Percentiles rank a stretch among this genome's conserved stretches.
These are phyloP conservation scores for Celoporthe dispersa DNA, from an alignment of 2,329 filamentous ascomycete species.

Conservation along the genomic window DNA sequence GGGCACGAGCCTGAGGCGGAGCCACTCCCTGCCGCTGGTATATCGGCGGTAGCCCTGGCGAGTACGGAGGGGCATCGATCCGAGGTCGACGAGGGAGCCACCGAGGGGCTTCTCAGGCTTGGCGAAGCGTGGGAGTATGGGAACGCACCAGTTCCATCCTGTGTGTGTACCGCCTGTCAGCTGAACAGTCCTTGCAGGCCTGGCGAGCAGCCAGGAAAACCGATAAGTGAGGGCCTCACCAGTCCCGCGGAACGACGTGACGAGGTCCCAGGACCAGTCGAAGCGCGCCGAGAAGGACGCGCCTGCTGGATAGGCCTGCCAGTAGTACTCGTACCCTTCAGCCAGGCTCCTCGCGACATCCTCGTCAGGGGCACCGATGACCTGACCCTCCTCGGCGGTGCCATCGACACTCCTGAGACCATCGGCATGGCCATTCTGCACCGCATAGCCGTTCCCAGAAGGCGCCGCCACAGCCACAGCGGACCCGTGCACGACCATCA, in stretches of 20 bases:
- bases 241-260: constrained; percentile 57
- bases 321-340: constrained; percentile 56
- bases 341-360: constrained; percentile 35
- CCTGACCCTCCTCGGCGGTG: neutral
- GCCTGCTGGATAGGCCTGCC: constrained; percentile 62
- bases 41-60: constrained; percentile 51
- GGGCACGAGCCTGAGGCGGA: constrained; percentile 48
- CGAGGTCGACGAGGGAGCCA: constrained; percentile 46
- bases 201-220: too few relatives aligned
- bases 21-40: constrained; percentile 48
- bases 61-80: constrained; percentile 47
- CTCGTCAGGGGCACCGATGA: constrained; percentile 32
- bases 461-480: neutral
- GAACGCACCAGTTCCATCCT: constrained; percentile 64
- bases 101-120: constrained; percentile 47
- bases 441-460: neutral
- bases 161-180: constrained; percentile 9
- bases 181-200: neutral
- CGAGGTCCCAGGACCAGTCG: constrained; percentile 61
- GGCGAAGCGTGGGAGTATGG: constrained; percentile 50
- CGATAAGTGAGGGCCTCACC: constrained; percentile 41
- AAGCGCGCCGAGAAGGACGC: constrained; percentile 54
- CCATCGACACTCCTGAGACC: neutral
- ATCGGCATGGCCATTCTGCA: neutral
- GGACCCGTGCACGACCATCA: neutral